A percentile compares a stretch with the other conserved stretches of the same genome.
phyloP scores from a whole-genome alignment of 1,139 yeast genomes.

The Taiozyma onychis region DNA sequence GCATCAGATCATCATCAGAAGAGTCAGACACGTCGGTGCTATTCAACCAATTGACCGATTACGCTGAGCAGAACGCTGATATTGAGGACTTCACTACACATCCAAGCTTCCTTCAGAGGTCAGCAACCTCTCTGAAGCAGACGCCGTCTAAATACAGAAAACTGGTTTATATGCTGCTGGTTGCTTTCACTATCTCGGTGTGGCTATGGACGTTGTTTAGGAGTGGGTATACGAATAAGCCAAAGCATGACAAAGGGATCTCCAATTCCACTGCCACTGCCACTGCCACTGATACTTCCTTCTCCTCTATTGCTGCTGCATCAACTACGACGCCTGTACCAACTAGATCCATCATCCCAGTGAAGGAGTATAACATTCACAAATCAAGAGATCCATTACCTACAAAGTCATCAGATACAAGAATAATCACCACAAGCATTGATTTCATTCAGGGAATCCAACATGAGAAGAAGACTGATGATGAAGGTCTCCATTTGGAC shows the following conservation, averaged over 20 bases:
- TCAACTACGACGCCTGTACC: neutral
- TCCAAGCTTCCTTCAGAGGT: conserved; percentile 4
- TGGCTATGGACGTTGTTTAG: neutral
- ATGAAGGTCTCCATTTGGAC: conserved; percentile 30
- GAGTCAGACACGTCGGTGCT: neutral
- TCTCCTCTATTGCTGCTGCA: neutral
- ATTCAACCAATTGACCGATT: conserved; percentile 4
- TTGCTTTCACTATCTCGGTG: neutral
- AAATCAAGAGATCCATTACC: conserved; percentile 12
- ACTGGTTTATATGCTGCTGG: neutral
- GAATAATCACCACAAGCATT: conserved; percentile 12
- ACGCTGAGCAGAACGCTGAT: conserved; percentile 1
- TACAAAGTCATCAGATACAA: conserved; percentile 1
- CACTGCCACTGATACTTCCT: neutral
- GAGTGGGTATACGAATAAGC: neutral
- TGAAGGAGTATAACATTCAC: conserved; percentile 9
- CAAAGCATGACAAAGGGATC: neutral
- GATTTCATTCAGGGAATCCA: conserved; percentile 26
- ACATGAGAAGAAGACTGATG: conserved; percentile 21
- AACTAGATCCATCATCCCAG: conserved; percentile 1
- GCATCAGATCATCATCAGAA: neutral
- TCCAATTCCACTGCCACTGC: neutral
- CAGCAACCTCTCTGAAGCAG: neutral
- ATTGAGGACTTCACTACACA: conserved; percentile 4
- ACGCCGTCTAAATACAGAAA: neutral